Conservation (phyloP, 768 basidiomycete genomes). For the Wakefieldia striispora region DNA sequence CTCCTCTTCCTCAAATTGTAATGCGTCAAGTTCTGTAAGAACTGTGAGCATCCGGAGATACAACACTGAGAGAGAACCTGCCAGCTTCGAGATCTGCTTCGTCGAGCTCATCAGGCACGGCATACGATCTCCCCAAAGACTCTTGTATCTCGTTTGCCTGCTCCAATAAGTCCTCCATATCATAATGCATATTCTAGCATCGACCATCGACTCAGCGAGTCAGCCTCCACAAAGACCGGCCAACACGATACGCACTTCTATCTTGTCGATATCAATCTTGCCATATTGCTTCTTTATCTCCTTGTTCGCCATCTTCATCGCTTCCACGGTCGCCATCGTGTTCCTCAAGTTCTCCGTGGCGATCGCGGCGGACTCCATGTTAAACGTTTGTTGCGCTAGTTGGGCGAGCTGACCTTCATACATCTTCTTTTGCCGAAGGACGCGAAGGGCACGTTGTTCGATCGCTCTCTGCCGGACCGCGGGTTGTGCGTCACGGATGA, state of each 20-base stretch:
- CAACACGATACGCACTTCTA: constrained; percentile 63
- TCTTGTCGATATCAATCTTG: constrained; percentile 96
- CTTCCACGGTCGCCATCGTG: constrained; percentile 98
- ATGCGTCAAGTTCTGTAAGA: constrained; percentile 82
- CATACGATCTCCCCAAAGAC: constrained; percentile 88
- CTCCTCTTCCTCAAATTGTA: constrained; percentile 89
- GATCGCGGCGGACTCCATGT: constrained; percentile 95
- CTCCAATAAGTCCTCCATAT: constrained; percentile 97
- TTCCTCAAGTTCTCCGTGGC: constrained; percentile 98
- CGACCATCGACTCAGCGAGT: background rate
- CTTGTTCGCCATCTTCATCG: constrained; percentile 95
- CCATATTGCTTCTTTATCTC: constrained; percentile 97
- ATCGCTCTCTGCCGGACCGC: constrained; percentile 67
- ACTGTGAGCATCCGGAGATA: constrained; percentile 1
- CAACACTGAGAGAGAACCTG: constrained; percentile 31
- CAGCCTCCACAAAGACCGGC: background rate
- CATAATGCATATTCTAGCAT: constrained; percentile 84
- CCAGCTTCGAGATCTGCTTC: constrained; percentile 97
- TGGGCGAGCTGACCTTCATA: constrained; percentile 91
- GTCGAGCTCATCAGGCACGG: constrained; percentile 95
- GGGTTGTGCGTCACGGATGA: background rate
- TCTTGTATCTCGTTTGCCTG: constrained; percentile 99
- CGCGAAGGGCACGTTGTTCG: constrained; percentile 89
- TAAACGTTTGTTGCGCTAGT: constrained; percentile 92
- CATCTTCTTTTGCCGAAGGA: constrained; percentile 94